Evolutionary conservation across 2,329 filamentous ascomycete species (phyloP).

Genomic region (Diaporthe sp.): DNA sequence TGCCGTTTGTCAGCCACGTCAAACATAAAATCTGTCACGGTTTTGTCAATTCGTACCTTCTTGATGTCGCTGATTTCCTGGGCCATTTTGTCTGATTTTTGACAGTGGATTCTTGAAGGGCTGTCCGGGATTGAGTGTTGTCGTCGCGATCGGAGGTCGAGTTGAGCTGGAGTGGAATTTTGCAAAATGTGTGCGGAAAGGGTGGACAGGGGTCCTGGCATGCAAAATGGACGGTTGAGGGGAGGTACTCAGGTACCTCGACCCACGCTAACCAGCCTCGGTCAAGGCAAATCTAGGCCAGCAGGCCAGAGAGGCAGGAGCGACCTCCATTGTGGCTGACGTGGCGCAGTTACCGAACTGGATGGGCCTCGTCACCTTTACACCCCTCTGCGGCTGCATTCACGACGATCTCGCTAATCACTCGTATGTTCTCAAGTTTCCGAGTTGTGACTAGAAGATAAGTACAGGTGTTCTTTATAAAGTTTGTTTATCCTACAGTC

Average conservation of each 20-base stretch:
- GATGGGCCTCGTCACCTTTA: conserved; percentile 36
- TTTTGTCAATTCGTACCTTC: conserved; percentile 64
- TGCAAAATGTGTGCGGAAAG: conserved; percentile 37
- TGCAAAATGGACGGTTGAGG: conserved; percentile 1
- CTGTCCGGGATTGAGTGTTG: conserved; percentile 42
- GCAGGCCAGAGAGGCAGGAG: neutral
- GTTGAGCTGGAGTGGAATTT: conserved; percentile 38
- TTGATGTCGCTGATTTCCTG: conserved; percentile 99
- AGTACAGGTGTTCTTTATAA: conserved; percentile 34
- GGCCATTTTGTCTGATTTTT: conserved; percentile 86
- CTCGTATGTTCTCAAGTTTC: neutral
- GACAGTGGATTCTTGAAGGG: conserved; percentile 43
- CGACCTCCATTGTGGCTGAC: conserved; percentile 9
- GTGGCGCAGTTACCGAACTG: conserved; percentile 27
- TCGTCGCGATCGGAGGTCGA: conserved; percentile 37
- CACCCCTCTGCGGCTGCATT: neutral
- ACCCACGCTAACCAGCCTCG: neutral
- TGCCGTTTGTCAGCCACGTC: conserved; percentile 43
- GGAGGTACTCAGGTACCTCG: conserved; percentile 6
- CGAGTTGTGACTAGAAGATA: neutral
- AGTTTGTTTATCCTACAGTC: neutral
- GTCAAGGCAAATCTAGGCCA: neutral
- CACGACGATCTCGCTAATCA: conserved; percentile 10
- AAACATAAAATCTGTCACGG: conserved; percentile 18
- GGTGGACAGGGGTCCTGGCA: conserved; percentile 18